Base-by-base conservation (phyloP, 805 yeast species). In the Metschnikowia chrysomelidarum region DNA sequence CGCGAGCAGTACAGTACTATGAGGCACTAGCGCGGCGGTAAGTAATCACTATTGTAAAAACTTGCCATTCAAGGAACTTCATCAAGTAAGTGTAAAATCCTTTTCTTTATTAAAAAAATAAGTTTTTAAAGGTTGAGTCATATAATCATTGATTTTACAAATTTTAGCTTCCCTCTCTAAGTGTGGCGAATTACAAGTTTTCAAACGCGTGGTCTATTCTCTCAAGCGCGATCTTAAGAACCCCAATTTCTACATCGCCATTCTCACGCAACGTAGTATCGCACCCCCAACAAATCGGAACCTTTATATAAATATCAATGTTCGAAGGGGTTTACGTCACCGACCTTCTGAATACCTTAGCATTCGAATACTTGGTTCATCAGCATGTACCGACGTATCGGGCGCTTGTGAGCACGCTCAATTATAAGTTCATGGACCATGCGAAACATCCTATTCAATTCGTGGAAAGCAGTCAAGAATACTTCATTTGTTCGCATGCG, bases 321-420 rank as follows among this genome's bases (percentile, higher is more conserved):
- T 54, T 67, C 39, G 67, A 64, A 37, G 69, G 67, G 1, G 57
- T 67, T n/a, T 67, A 64, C 49, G 62, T 67, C n/a, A 51, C 71
- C 7, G 71, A 67, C 43, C 24, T 50, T 15, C 56, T 52, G 24
- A 54, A 58, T 34, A 53, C 53, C 31, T 47, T 67, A 32, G 59
- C 65, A 32, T 64, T 54, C 44, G 71, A 67, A 48, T 63, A 60
- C 44, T 51, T 61, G 24, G 53, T 51, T 13, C 52, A 53, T 22
- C 51, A 57, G 19, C 44, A 54, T 8, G 56, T 63, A 7, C 71
- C 69, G 5, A 43, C 46, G 11, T 67, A 60, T 48, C 47, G 50
- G 17, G 50, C 65, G 4, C 50, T 67, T 7, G 36, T 45, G 7
- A 40, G 38, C 13, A 36, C 48, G 8, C 27, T 59, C 21, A 32